Percentiles rank a stretch among this genome's conserved stretches.
Conservation (phyloP, 2,329 filamentous ascomycete genomes). For the Tolypocladium paradoxum region DNA sequence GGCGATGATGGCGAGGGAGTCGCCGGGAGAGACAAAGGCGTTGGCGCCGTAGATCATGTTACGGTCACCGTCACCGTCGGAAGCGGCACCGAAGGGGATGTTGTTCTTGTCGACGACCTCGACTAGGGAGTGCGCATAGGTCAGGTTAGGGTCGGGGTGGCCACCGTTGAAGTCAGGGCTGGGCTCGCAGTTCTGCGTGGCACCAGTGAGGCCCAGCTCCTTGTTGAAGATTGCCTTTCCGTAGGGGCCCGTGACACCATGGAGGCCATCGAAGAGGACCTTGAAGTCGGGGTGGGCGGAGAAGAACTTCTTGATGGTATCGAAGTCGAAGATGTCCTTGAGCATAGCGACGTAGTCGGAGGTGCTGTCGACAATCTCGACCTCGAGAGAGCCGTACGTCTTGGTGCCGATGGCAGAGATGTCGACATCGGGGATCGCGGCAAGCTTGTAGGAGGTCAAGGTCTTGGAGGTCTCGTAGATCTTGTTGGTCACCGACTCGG, state of each 20-base stretch:
- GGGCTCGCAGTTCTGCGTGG: constrained; percentile 84
- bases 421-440: constrained; percentile 78
- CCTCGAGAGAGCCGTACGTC: constrained; percentile 77
- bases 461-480: constrained; percentile 89
- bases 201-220: constrained; percentile 71
- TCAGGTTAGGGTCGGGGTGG: constrained; percentile 95
- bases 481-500: constrained; percentile 95
- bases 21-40: constrained; percentile 90
- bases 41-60: constrained; percentile 99
- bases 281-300: constrained; percentile 82
- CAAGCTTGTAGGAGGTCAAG: constrained; percentile 84
- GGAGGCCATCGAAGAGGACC: constrained; percentile 88
- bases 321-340: constrained; percentile 98
- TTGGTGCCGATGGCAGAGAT: constrained; percentile 71
- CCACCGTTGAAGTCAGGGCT: constrained; percentile 93
- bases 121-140: constrained; percentile 90
- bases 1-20: constrained; percentile 95
- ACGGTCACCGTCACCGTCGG: constrained; percentile 92
- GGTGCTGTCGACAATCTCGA: constrained; percentile 90
- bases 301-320: constrained; percentile 91
- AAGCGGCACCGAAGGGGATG: constrained; percentile 93
- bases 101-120: constrained; percentile 83
- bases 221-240: constrained; percentile 90
- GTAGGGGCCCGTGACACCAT: constrained; percentile 92
- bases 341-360: constrained; percentile 89